Evolutionary conservation across 495 filamentous ascomycete genomes (phyloP).

Genomic region (Penicillium canescens): DNA sequence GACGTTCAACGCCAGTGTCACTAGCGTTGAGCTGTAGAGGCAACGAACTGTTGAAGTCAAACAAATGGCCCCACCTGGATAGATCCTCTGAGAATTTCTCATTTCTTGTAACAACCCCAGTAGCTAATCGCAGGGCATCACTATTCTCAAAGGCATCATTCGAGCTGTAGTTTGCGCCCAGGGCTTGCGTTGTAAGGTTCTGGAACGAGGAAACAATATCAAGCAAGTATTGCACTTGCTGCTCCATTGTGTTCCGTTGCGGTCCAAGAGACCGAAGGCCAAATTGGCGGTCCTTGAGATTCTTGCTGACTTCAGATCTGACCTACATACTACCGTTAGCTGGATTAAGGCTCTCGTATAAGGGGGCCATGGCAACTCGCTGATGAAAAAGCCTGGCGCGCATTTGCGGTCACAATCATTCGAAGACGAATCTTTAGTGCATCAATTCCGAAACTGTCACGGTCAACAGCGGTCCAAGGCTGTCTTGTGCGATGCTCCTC

Average conservation of each 20-base stretch:
- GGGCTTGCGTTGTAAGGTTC: slow-evolving; percentile 32
- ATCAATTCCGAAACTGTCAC: slow-evolving; percentile 49
- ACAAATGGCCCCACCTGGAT: slow-evolving; percentile 35
- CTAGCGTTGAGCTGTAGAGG: background rate
- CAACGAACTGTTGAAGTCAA: slow-evolving; percentile 26
- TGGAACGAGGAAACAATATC: slow-evolving; percentile 45
- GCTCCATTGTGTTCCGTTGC: slow-evolving; percentile 35
- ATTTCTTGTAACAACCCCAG: slow-evolving; percentile 42
- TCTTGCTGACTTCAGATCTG: slow-evolving; percentile 42
- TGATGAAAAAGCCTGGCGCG: slow-evolving; percentile 52
- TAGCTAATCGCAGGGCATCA: slow-evolving; percentile 40
- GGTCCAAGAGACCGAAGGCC: slow-evolving; percentile 44
- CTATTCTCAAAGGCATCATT: slow-evolving; percentile 38
- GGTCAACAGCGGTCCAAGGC: slow-evolving; percentile 46
- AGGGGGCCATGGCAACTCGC: slow-evolving; percentile 17
- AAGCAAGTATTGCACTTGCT: slow-evolving; percentile 47
- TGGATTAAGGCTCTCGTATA: background rate
- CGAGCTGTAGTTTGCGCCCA: slow-evolving; percentile 44
- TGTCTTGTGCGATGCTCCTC: slow-evolving; percentile 12
- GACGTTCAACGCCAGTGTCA: slow-evolving; percentile 1
- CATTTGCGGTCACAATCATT: slow-evolving; percentile 36
- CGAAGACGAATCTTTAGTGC: slow-evolving; percentile 40
- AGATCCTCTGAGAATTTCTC: slow-evolving; percentile 43
- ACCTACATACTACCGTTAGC: slow-evolving; percentile 26
- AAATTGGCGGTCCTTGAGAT: slow-evolving; percentile 31